Evolutionary conservation across 306 rosid species (phyloP).

Genomic region (Hylodesmum podocarpum): DNA sequence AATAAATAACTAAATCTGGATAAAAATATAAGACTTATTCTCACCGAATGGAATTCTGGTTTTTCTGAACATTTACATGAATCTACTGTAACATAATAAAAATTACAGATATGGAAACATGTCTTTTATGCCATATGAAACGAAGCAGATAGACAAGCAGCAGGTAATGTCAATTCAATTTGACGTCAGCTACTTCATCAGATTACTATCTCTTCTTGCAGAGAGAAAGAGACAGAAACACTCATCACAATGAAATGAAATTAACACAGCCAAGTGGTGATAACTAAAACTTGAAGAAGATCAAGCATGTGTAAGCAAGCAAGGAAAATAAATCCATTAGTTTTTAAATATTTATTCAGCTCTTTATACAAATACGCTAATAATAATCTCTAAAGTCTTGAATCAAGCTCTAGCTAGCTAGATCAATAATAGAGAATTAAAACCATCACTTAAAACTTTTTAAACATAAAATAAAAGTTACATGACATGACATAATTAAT

Average conservation of each 20-base stretch:
- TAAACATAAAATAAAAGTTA: not conserved
- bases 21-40: not conserved
- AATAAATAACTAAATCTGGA: too few species aligned
- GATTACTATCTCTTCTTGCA: not conserved
- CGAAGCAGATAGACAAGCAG: slow-evolving; percentile 14
- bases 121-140: slow-evolving; percentile 5
- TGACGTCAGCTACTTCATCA: not conserved
- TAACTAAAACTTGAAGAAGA: not conserved
- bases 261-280: not conserved
- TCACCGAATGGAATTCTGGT: not conserved
- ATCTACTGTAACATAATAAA: not conserved
- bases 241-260: not conserved
- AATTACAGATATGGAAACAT: not conserved
- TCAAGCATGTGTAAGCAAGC: slow-evolving; percentile 17
- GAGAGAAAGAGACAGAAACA: not conserved
- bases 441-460: slow-evolving; percentile 14
- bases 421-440: slow-evolving; percentile 20
- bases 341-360: slow-evolving; percentile 8
- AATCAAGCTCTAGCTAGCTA: slow-evolving; percentile 30
- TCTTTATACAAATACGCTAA: slow-evolving; percentile 38
- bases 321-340: not conserved
- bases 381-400: slow-evolving; percentile 14
- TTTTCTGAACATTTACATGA: not conserved
- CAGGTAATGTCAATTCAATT: not conserved
- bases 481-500: slow-evolving; percentile 17